Evolutionary conservation across 202 grass and related monocot genomes (phyloP).

Genomic region (Setaria italica): DNA sequence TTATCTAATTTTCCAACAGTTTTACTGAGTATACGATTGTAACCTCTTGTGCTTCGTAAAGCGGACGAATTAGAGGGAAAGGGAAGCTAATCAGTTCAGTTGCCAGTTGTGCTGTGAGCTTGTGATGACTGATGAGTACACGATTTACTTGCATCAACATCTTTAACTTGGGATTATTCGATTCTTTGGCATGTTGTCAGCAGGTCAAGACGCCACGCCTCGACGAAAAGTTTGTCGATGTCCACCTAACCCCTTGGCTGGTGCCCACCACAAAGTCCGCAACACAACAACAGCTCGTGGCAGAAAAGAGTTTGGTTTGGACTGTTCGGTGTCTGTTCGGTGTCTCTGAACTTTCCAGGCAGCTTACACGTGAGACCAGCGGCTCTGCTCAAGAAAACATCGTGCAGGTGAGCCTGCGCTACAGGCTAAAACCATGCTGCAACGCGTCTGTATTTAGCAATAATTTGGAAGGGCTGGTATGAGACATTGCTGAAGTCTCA

Average conservation of each 20-base stretch:
- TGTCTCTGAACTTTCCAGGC: background rate
- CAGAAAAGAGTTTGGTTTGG: no score
- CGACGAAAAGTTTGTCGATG: background rate
- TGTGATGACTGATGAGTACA: background rate
- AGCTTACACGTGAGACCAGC: background rate
- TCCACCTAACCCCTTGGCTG: background rate
- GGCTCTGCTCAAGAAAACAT: slow-evolving; percentile 1
- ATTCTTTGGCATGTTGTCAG: background rate
- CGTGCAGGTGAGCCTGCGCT: background rate
- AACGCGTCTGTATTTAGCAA: background rate
- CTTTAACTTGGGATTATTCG: background rate
- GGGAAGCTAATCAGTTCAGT: background rate
- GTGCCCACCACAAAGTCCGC: background rate
- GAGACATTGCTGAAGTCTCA: background rate
- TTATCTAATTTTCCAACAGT: no score
- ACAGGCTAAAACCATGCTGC: background rate
- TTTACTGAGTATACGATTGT: background rate
- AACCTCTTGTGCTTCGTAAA: background rate
- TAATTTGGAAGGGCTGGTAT: no score
- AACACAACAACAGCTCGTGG: background rate
- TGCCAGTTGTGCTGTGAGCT: background rate
- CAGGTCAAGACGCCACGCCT: background rate
- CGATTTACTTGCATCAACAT: background rate
- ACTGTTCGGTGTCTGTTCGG: background rate
- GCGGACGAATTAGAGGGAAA: background rate